Percentiles rank a stretch among this genome's conserved stretches.
Conservation (phyloP, 129 eudicot genomes). For the Solidago caesia region DNA sequence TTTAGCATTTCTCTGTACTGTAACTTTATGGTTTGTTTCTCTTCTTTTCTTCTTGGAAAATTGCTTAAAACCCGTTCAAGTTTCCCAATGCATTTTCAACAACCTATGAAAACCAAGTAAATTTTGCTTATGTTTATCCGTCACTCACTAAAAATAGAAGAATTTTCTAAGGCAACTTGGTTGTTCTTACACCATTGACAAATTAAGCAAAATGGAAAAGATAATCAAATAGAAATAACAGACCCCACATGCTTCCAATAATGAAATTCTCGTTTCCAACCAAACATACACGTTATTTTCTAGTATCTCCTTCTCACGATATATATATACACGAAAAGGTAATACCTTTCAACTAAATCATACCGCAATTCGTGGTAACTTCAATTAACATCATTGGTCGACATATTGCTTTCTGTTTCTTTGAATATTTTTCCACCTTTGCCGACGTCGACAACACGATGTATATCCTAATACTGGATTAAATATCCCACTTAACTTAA, state of each 20-base stretch:
- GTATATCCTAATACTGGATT: too few relatives aligned
- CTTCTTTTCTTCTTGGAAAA: too few relatives aligned
- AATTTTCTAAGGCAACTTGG: too few relatives aligned
- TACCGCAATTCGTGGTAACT: background rate
- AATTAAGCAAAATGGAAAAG: background rate
- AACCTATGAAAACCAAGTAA: too few relatives aligned
- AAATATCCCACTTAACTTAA: too few relatives aligned
- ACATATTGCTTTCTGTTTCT: background rate
- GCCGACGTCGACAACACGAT: constrained; percentile 6
- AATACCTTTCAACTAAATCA: background rate
- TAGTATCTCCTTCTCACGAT: background rate
- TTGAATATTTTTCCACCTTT: constrained; percentile 13
- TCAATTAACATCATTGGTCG: background rate
- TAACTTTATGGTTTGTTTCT: too few relatives aligned
- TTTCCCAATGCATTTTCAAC: too few relatives aligned
- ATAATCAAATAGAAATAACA: background rate
- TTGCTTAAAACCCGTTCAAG: too few relatives aligned
- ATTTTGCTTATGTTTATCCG: too few relatives aligned
- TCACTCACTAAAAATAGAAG: too few relatives aligned
- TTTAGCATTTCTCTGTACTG: too few relatives aligned
- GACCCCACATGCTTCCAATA: constrained; percentile 7
- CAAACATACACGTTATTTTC: background rate
- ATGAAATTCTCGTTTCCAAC: background rate
- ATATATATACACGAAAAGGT: background rate
- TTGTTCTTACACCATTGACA: background rate